These are phyloP conservation scores for Hydrangea macrophylla DNA, from an alignment of 148 eudicot species.

Conservation along the genomic window DNA sequence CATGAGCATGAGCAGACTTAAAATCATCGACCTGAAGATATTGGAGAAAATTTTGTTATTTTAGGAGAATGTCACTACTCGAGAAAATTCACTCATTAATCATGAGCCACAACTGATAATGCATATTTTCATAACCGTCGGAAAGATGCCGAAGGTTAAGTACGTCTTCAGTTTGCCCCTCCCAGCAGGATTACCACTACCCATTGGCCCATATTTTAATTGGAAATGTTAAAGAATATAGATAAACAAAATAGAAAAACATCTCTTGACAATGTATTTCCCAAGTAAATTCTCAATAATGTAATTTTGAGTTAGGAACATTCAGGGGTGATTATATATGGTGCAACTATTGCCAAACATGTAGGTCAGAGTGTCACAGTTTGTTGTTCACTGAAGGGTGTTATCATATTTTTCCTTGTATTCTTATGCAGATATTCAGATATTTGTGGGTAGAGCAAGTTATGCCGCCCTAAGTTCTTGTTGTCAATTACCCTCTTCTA, in stretches of 20 bases:
- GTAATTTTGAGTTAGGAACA: not conserved
- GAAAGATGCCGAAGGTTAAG: not conserved
- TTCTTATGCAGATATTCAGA: too few relatives aligned
- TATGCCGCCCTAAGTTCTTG: too few relatives aligned
- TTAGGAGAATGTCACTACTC: not conserved
- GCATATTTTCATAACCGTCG: not conserved
- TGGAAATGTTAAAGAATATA: too few relatives aligned
- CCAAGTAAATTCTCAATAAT: not conserved
- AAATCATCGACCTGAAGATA: conserved; percentile 50
- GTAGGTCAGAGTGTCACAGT: too few relatives aligned
- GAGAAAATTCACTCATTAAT: not conserved
- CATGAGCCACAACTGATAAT: conserved; percentile 1
- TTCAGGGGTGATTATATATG: not conserved
- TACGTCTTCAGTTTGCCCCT: too few relatives aligned
- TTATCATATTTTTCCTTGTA: too few relatives aligned
- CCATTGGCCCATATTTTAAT: too few relatives aligned
- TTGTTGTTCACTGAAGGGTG: too few relatives aligned
- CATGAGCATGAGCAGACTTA: conserved; percentile 38
- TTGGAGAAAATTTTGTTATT: not conserved
- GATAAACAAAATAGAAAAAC: not conserved
- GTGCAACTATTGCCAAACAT: too few relatives aligned
- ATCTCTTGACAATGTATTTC: not conserved
- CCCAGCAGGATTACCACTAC: too few relatives aligned
- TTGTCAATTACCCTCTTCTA: too few relatives aligned
- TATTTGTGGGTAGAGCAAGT: too few relatives aligned